Conservation (phyloP, 2,329 filamentous ascomycete genomes). For the Pseudogymnoascus sp. region DNA sequence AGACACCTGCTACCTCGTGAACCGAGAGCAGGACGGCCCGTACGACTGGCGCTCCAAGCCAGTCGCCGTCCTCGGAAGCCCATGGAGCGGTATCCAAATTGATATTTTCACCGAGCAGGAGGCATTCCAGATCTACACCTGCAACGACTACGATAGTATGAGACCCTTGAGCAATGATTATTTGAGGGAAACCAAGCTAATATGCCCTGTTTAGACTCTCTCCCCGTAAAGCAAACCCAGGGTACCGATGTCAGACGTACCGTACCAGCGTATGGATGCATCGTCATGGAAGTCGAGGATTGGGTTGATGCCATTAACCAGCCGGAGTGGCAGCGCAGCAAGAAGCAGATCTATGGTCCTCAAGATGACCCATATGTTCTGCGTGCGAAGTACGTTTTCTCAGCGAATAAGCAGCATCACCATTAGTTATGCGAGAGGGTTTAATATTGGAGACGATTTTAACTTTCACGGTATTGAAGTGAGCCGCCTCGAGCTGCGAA, state of each 20-base stretch:
- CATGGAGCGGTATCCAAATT: conserved; percentile 74
- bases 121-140: conserved; percentile 83
- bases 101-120: conserved; percentile 78
- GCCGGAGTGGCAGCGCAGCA: conserved; percentile 69
- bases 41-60: conserved; percentile 58
- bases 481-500: neutral
- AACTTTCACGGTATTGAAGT: neutral
- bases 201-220: conserved; percentile 29
- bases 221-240: conserved; percentile 63
- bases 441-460: neutral
- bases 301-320: conserved; percentile 93
- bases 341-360: conserved; percentile 52
- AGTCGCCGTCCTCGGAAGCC: conserved; percentile 59
- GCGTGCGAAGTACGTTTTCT: conserved; percentile 52
- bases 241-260: conserved; percentile 51
- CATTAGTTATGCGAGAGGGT: neutral
- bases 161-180: conserved; percentile 26
- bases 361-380: conserved; percentile 53
- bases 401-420: conserved; percentile 18
- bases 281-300: conserved; percentile 87
- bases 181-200: conserved; percentile 18
- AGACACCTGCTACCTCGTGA: conserved; percentile 63
- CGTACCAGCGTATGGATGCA: conserved; percentile 69
- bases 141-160: conserved; percentile 64
- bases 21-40: conserved; percentile 47